phyloP scores from a whole-genome alignment of 2,329 filamentous ascomycete species.

The Aspergillus clavatus region DNA sequence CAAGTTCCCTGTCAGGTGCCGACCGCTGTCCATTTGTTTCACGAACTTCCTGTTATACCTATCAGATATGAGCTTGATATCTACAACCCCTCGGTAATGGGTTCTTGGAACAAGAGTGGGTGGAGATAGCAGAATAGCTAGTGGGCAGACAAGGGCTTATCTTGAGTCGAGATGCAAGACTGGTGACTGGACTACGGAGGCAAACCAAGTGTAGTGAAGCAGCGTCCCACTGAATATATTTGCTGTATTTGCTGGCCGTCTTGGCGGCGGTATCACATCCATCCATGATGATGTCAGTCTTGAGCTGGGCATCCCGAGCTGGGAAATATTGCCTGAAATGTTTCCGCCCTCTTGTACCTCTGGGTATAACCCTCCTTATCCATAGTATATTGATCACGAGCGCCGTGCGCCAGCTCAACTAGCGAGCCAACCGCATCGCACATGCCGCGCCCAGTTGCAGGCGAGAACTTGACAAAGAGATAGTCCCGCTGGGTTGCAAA shows the following conservation, averaged over 20 bases:
- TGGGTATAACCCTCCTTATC: conserved; percentile 4
- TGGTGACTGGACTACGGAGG: too few relatives aligned
- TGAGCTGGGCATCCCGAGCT: too few relatives aligned
- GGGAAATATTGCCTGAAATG: too few relatives aligned
- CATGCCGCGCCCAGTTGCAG: conserved; percentile 5
- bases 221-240: too few relatives aligned
- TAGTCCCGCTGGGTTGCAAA: conserved; percentile 9
- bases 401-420: conserved; percentile 8
- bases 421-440: conserved; percentile 9
- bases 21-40: not conserved
- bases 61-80: not conserved
- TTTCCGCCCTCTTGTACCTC: too few relatives aligned
- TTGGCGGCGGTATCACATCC: too few relatives aligned
- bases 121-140: not conserved
- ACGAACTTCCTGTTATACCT: not conserved
- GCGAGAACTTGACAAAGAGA: conserved; percentile 8
- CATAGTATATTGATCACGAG: conserved; percentile 6
- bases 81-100: not conserved
- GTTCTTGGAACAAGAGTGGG: not conserved
- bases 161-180: too few relatives aligned
- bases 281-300: too few relatives aligned
- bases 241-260: too few relatives aligned
- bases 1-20: not conserved
- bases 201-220: too few relatives aligned
- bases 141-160: too few relatives aligned